A percentile compares a stretch with the other conserved stretches of the same genome.
Conservation (phyloP, 768 basidiomycete genomes). For the Leccinum pellstonianum region DNA sequence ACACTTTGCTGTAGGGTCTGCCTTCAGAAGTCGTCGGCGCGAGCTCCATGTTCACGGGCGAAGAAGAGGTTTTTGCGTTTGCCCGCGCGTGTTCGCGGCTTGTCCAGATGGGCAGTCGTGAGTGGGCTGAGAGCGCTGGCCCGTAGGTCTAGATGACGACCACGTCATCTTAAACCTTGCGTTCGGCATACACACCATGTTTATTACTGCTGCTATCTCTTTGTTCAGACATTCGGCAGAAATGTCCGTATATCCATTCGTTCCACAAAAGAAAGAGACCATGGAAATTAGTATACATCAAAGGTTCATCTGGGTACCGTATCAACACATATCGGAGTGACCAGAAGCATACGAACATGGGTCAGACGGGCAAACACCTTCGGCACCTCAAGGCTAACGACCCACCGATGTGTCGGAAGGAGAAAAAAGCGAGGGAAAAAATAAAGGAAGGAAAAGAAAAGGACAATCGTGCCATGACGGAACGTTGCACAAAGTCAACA, state of each 20-base stretch:
- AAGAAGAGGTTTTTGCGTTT: slow-evolving; percentile 97
- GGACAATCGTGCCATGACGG: slow-evolving; percentile 13
- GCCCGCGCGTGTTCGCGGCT: slow-evolving; percentile 87
- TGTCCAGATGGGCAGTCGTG: slow-evolving; percentile 87
- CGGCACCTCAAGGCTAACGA: slow-evolving; percentile 3
- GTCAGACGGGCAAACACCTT: slow-evolving; percentile 1
- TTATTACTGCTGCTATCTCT: not conserved
- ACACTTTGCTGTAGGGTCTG: slow-evolving; percentile 55
- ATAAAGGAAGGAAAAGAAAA: not conserved
- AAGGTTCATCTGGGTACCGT: slow-evolving; percentile 15
- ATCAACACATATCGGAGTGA: slow-evolving; percentile 17
- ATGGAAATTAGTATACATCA: slow-evolving; percentile 28
- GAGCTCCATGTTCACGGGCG: slow-evolving; percentile 91
- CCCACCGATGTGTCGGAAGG: not conserved
- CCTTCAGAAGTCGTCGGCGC: slow-evolving; percentile 71
- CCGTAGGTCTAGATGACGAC: slow-evolving; percentile 1
- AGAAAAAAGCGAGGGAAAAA: not conserved
- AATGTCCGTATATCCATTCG: slow-evolving; percentile 2
- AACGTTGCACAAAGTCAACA: slow-evolving; percentile 7
- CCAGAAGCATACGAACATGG: slow-evolving; percentile 14
- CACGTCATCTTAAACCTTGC: not conserved
- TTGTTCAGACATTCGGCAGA: not conserved
- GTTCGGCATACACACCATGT: not conserved
- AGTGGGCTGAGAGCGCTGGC: slow-evolving; percentile 65
- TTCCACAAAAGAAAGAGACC: slow-evolving; percentile 5